Percentiles rank a stretch among this genome's conserved stretches.
Evolutionary conservation across 208 protist species (phyloP).

Genomic region (Jaenimonas drosophilae): DNA sequence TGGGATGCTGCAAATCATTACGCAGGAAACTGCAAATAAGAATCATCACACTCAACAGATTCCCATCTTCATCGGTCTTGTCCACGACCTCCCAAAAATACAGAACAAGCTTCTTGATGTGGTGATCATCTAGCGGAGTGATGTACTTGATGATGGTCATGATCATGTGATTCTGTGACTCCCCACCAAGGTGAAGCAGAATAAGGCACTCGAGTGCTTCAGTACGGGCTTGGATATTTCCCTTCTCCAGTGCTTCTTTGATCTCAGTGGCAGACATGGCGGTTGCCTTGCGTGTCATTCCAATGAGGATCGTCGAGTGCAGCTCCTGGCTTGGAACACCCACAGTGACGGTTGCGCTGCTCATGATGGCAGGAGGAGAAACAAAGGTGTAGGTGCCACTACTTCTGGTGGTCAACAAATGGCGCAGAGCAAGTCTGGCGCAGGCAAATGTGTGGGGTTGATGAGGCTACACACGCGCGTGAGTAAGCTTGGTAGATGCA

Average conservation of each 20-base stretch:
- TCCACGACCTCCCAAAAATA: constrained; percentile 98
- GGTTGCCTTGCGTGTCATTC: constrained; percentile 14
- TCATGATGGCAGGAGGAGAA: too few species aligned
- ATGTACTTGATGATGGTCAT: constrained; percentile 97
- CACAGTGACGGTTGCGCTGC: too few species aligned
- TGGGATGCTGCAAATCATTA: constrained; percentile 96
- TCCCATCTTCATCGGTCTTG: constrained; percentile 93
- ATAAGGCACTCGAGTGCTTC: constrained; percentile 91
- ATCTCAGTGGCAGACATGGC: constrained; percentile 71
- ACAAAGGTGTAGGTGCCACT: too few species aligned
- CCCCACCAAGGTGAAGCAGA: constrained; percentile 92
- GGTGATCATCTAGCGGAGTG: constrained; percentile 86
- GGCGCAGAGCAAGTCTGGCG: too few species aligned
- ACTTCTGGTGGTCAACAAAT: too few species aligned
- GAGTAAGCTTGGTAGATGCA: too few species aligned
- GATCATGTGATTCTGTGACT: constrained; percentile 93
- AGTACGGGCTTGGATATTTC: constrained; percentile 64
- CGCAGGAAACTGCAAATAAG: constrained; percentile 96
- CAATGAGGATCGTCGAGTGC: constrained; percentile 62
- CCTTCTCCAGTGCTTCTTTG: constrained; percentile 85
- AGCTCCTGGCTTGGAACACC: constrained; percentile 44
- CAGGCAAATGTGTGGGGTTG: too few species aligned
- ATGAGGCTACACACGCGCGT: too few species aligned
- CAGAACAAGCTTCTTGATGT: constrained; percentile 97
- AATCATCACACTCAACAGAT: constrained; percentile 96